phyloP scores from a whole-genome alignment of 305 asterid genomes.

The Solanum hybrid region DNA sequence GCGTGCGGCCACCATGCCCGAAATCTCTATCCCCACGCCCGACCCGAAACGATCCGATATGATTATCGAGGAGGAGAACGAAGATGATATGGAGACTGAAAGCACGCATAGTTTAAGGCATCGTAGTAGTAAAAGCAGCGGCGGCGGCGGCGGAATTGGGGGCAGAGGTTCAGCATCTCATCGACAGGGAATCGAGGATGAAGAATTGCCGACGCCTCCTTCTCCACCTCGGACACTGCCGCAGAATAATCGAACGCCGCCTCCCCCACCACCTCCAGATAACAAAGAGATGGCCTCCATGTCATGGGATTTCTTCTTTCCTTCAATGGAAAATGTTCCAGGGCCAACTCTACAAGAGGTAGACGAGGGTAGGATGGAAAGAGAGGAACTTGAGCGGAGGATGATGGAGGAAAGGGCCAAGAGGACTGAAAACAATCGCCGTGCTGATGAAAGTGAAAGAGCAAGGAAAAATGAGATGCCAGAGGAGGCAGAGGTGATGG shows the following conservation, averaged over 20 bases:
- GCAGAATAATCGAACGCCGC: slow-evolving; percentile 14
- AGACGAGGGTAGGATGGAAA: slow-evolving; percentile 44
- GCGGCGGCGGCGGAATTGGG: slow-evolving; percentile 31
- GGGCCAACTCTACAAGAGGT: slow-evolving; percentile 62
- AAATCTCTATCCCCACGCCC: slow-evolving; percentile 36
- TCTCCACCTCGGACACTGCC: slow-evolving; percentile 19
- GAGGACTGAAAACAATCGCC: slow-evolving; percentile 37
- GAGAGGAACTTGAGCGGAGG: slow-evolving; percentile 54
- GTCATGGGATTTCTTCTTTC: slow-evolving; percentile 67
- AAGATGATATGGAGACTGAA: slow-evolving; percentile 54
- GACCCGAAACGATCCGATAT: slow-evolving; percentile 28
- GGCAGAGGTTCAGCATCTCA: slow-evolving; percentile 17
- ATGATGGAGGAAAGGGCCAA: slow-evolving; percentile 47
- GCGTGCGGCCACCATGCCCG: slow-evolving; percentile 87
- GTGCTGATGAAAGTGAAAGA: slow-evolving; percentile 14
- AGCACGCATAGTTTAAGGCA: slow-evolving; percentile 49
- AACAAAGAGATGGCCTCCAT: slow-evolving; percentile 17
- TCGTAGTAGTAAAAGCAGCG: slow-evolving; percentile 46
- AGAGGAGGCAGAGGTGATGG: slow-evolving; percentile 35
- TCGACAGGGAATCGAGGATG: slow-evolving; percentile 40
- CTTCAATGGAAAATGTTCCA: slow-evolving; percentile 45
- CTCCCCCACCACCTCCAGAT: slow-evolving; percentile 40
- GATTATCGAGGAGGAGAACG: slow-evolving; percentile 15
- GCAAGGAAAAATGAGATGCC: slow-evolving; percentile 24
- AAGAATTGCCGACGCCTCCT: slow-evolving; percentile 31